Evolutionary conservation across 2,329 filamentous ascomycete species (phyloP).

Genomic region (Monilinia polystroma): DNA sequence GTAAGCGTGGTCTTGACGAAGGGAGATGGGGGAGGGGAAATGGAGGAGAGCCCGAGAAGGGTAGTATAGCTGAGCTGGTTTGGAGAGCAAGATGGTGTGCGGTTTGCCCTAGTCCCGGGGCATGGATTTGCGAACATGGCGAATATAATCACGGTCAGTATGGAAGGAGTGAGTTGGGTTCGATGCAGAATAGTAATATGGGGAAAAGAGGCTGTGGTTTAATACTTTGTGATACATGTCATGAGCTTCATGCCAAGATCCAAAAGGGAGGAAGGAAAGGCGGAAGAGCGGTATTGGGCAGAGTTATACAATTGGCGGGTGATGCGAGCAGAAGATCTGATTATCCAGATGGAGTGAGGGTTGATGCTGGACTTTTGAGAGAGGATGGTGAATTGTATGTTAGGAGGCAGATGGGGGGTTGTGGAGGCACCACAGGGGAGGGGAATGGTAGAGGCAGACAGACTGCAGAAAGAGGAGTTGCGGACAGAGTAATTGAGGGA

Average conservation of each 20-base stretch:
- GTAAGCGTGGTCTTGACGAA: not conserved
- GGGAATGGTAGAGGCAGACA: not conserved
- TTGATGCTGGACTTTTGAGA: conserved; percentile 18
- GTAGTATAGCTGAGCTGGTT: conserved; percentile 20
- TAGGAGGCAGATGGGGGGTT: conserved; percentile 8
- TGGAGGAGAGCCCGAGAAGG: not conserved
- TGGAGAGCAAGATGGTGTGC: conserved; percentile 33
- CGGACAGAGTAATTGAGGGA: not conserved
- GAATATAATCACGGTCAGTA: too few relatives aligned
- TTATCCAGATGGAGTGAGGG: conserved; percentile 20
- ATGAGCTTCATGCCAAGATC: conserved; percentile 13
- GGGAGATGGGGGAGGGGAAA: conserved; percentile 1
- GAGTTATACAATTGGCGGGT: conserved; percentile 1
- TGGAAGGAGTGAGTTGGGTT: not conserved
- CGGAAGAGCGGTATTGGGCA: not conserved
- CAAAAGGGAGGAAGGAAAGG: conserved; percentile 7
- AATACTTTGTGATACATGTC: conserved; percentile 31
- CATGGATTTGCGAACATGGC: conserved; percentile 5
- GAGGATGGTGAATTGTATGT: conserved; percentile 18
- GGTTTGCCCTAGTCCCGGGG: conserved; percentile 33
- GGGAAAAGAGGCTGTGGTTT: conserved; percentile 31
- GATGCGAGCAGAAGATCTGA: not conserved
- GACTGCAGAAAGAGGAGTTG: not conserved
- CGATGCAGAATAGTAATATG: not conserved
- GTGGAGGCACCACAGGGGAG: not conserved